These are phyloP conservation scores for Yamadazyma ubonensis DNA, from an alignment of 805 yeast species.

Conservation along the genomic window DNA sequence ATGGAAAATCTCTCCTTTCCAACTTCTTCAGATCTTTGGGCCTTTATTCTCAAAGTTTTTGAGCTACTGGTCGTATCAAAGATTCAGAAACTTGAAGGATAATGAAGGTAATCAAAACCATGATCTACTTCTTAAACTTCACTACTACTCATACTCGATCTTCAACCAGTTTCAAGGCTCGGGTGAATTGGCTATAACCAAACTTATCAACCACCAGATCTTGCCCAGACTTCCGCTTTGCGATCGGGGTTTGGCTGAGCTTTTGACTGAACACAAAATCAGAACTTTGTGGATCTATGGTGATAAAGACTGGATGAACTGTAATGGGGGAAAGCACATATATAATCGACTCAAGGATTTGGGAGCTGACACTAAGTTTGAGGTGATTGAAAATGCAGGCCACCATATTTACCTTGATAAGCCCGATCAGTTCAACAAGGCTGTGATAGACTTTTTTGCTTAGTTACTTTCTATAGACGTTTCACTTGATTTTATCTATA, in stretches of 20 bases:
- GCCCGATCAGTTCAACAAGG: slow-evolving; percentile 30
- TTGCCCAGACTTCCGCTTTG: slow-evolving; percentile 39
- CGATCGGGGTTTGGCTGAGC: slow-evolving; percentile 38
- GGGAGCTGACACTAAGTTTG: slow-evolving; percentile 18
- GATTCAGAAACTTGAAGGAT: slow-evolving; percentile 33
- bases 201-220: slow-evolving; percentile 39
- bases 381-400: slow-evolving; percentile 35
- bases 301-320: slow-evolving; percentile 46
- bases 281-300: slow-evolving; percentile 39
- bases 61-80: slow-evolving; percentile 41
- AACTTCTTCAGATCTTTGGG: slow-evolving; percentile 35
- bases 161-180: slow-evolving; percentile 45
- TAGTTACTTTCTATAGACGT: too few species aligned
- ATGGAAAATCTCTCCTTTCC: slow-evolving; percentile 39
- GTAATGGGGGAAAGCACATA: slow-evolving; percentile 36
- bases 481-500: too few species aligned
- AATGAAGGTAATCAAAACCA: slow-evolving; percentile 9
- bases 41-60: slow-evolving; percentile 41
- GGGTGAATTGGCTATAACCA: slow-evolving; percentile 45
- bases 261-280: slow-evolving; percentile 22
- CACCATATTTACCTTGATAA: slow-evolving; percentile 45
- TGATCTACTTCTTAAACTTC: slow-evolving; percentile 33
- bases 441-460: slow-evolving; percentile 24
- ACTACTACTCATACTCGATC: slow-evolving; percentile 40
- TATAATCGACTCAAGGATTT: slow-evolving; percentile 23